Percentiles rank a stretch among this genome's conserved stretches.
phyloP scores from a whole-genome alignment of 1,139 yeast species.

The Hemisphaericaspora lyxosophila region DNA sequence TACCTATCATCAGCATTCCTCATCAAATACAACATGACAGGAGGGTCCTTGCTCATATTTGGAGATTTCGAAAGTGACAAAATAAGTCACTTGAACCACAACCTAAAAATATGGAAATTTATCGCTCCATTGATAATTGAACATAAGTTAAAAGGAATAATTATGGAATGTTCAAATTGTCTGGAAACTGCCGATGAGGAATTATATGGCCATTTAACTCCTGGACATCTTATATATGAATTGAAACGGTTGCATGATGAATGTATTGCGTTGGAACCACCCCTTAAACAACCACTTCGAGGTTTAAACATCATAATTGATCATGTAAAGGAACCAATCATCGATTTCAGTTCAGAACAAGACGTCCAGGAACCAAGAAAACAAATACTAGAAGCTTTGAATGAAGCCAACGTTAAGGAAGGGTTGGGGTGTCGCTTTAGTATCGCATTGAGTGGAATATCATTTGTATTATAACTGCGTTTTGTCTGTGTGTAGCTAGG shows the following conservation, averaged over 20 bases:
- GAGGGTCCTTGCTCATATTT: constrained; percentile 54
- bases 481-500: no score
- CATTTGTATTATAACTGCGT: constrained; percentile 16
- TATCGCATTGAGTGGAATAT: constrained; percentile 54
- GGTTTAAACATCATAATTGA: constrained; percentile 61
- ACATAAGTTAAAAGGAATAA: constrained; percentile 46
- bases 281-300: constrained; percentile 30
- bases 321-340: constrained; percentile 64
- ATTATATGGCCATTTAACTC: constrained; percentile 80
- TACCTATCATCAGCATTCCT: constrained; percentile 53
- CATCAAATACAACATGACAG: constrained; percentile 33
- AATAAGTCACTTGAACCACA: constrained; percentile 41
- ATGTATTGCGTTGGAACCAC: constrained; percentile 15
- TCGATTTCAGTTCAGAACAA: constrained; percentile 14
- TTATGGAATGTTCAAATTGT: constrained; percentile 76
- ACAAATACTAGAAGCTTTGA: constrained; percentile 47
- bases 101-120: constrained; percentile 54
- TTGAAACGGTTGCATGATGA: constrained; percentile 36
- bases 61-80: constrained; percentile 81
- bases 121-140: constrained; percentile 48
- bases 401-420: constrained; percentile 34
- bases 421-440: constrained; percentile 46
- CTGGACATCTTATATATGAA: constrained; percentile 60
- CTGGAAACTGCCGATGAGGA: constrained; percentile 42
- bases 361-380: constrained; percentile 52